Percentiles rank a stretch among this genome's conserved stretches.
Evolutionary conservation across 2,329 filamentous ascomycete species (phyloP).

Genomic region (Tolypocladium amazonense): DNA sequence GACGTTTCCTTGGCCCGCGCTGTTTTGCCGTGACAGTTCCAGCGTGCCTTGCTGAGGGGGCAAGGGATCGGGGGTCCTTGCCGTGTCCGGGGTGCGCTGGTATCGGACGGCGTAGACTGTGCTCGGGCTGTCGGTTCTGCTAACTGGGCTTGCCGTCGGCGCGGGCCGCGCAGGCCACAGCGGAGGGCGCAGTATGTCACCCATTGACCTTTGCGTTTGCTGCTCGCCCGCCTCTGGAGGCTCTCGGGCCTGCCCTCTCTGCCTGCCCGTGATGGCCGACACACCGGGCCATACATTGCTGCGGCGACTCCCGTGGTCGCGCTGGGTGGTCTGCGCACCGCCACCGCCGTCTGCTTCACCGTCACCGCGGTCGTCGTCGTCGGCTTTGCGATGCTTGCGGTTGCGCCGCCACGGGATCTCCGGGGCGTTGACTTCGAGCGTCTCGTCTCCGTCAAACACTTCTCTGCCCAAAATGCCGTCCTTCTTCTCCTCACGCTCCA

Average conservation of each 20-base stretch:
- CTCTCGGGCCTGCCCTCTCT: conserved; percentile 11
- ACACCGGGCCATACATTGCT: conserved; percentile 17
- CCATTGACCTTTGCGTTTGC: conserved; percentile 16
- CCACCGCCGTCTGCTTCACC: conserved; percentile 4
- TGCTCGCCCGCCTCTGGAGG: conserved; percentile 11
- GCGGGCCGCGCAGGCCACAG: conserved; percentile 46
- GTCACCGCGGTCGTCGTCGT: conserved; percentile 11
- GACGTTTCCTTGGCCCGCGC: conserved; percentile 14
- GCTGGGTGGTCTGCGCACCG: background rate
- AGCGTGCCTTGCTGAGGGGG: conserved; percentile 15
- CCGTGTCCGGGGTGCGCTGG: conserved; percentile 43
- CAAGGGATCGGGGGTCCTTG: conserved; percentile 31
- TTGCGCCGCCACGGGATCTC: conserved; percentile 37
- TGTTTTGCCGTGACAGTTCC: conserved; percentile 24
- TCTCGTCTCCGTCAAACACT: conserved; percentile 89
- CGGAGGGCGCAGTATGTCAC: conserved; percentile 34
- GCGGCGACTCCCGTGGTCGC: background rate
- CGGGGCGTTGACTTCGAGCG: conserved; percentile 55
- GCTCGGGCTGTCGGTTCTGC: conserved; percentile 51
- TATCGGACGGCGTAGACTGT: conserved; percentile 55
- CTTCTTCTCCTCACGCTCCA: conserved; percentile 89
- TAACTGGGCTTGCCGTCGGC: conserved; percentile 45
- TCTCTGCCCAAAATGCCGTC: conserved; percentile 85
- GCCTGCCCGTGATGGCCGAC: conserved; percentile 14
- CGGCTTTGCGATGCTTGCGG: conserved; percentile 23